These are phyloP conservation scores for Gymnopus androsaceus DNA, from an alignment of 1,284 basidiomycete species.

Conservation along the genomic window DNA sequence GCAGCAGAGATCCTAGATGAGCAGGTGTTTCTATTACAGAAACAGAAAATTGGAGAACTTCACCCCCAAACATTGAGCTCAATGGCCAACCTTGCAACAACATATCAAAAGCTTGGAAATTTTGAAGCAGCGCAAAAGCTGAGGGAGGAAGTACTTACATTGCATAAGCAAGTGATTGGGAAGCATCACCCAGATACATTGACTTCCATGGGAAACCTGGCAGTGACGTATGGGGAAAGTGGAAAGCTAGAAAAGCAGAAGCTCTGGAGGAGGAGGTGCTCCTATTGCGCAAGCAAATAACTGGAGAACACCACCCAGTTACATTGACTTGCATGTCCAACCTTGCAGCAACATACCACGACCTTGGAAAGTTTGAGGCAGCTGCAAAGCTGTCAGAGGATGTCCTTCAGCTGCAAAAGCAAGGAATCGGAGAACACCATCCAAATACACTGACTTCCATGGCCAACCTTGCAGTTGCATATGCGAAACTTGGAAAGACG, in stretches of 20 bases:
- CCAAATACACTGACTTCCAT: too few species aligned
- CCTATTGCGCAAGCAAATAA: background rate
- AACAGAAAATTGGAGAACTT: background rate
- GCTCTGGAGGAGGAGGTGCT: background rate
- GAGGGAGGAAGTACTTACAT: background rate
- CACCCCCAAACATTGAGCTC: background rate
- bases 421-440: too few species aligned
- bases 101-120: background rate
- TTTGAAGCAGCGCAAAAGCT: background rate
- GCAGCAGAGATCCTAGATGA: background rate
- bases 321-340: background rate
- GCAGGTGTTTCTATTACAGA: background rate
- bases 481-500: too few species aligned
- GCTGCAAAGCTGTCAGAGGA: background rate
- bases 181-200: too few species aligned
- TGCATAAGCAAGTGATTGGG: background rate
- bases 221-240: background rate
- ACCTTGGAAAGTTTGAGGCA: background rate
- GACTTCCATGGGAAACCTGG: too few species aligned
- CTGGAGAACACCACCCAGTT: background rate
- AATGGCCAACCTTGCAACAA: background rate
- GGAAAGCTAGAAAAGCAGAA: background rate
- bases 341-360: background rate
- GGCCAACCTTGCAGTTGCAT: too few species aligned
- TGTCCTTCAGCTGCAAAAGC: background rate